These are phyloP conservation scores for Globisporangium spinosum DNA, from an alignment of 352 stramenopile species.

Conservation along the genomic window DNA sequence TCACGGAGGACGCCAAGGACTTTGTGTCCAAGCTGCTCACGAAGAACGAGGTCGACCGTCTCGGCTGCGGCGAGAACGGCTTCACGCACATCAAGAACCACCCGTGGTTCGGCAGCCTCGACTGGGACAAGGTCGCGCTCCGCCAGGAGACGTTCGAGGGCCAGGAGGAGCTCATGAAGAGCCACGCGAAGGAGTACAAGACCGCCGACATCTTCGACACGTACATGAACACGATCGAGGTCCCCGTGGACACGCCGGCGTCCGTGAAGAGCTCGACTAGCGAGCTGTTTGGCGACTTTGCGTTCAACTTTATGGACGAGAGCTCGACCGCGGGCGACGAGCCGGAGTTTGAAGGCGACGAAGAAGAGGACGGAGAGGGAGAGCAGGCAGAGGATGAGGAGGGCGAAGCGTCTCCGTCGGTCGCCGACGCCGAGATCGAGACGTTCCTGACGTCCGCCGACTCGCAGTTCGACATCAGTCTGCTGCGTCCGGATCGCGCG, in stretches of 20 bases:
- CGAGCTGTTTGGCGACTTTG: conserved; percentile 80
- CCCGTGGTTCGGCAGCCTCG: conserved; percentile 83
- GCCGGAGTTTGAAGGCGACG: conserved; percentile 17
- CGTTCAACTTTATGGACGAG: conserved; percentile 81
- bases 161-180: conserved; percentile 75
- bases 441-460: conserved; percentile 45
- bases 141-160: conserved; percentile 62
- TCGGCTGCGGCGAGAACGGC: conserved; percentile 89
- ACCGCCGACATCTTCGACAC: conserved; percentile 83
- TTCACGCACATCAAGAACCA: conserved; percentile 87
- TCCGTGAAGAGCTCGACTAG: conserved; percentile 68
- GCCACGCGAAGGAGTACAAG: conserved; percentile 76
- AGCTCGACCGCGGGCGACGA: conserved; percentile 24
- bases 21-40: conserved; percentile 90
- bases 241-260: conserved; percentile 77
- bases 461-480: conserved; percentile 72
- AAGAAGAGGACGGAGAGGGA: conserved; percentile 36
- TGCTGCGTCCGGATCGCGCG: conserved; percentile 61
- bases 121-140: conserved; percentile 77
- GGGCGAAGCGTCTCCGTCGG: conserved; percentile 23
- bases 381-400: conserved; percentile 22
- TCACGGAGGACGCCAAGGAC: conserved; percentile 80
- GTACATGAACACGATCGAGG: conserved; percentile 85
- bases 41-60: conserved; percentile 89
- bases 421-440: conserved; percentile 32